Evolutionary conservation across 2,329 filamentous ascomycete genomes (phyloP), one percentile per base, ranked within the genome.

Genomic region (Stachybotrys chartarum): DNA sequence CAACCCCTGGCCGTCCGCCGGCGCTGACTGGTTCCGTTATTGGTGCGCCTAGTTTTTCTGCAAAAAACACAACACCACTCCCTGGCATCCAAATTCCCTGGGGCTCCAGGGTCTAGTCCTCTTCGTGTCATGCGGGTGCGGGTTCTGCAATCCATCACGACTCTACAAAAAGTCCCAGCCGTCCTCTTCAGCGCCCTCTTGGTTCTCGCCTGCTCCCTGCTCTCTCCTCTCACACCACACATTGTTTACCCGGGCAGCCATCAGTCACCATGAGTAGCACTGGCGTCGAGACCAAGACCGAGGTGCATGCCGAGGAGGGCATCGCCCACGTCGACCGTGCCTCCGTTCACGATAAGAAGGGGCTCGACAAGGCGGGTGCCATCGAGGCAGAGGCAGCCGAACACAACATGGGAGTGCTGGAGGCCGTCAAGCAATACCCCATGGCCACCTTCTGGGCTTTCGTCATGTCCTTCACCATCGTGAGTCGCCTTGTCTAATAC

Each of bases 391-490:
- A 78, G 68, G 75, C 74, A 55, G 60, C 60, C 31, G 76, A 78
- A 64, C 71, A 74, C 55, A 60, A 71, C 39, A 70, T 73, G 70
- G 66, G 68, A 1, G 63, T 73, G 12, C 69, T 73, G 64, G 60
- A 67, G 49, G 71, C 73, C 1, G 67, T 67, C 32, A 68, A 70
- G 59, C 65, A 59, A 0, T 72, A 78, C 52, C 76, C 76, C 18
- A 72, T 69, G 70, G 76, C 76, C 51, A 72, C 72, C 31, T 65
- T 75, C 17, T 78, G 76, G 75, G 75, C 74, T 0, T 77, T 78
- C 51, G 65, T 69, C 60, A 78, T 78, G 74, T 78, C 73, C 50
- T 78, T 74, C 61, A 78, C 76, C 5, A 78, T 78, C 63, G 76
- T 78, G 50, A 69, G 75, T 54, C 24, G 5, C 30, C 17, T 5